Percentiles rank a stretch among this genome's conserved stretches.
Evolutionary conservation across 192 early-diverging fungal species (phyloP).

Genomic region (Coemansia sp.): DNA sequence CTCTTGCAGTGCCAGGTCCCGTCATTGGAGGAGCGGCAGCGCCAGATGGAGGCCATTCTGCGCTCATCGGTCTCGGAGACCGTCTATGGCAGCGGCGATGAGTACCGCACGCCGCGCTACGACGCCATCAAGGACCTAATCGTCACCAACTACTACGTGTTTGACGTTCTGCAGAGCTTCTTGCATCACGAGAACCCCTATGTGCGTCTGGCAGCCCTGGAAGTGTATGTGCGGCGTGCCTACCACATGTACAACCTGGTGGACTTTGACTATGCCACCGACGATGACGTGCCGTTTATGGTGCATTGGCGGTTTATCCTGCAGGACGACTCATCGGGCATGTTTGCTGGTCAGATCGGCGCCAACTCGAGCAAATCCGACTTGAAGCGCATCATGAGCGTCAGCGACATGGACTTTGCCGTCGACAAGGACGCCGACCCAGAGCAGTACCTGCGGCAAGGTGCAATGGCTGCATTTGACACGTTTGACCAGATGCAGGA

Average conservation of each 20-base stretch:
- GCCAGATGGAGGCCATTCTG: constrained; percentile 83
- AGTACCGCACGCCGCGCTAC: constrained; percentile 69
- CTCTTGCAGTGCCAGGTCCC: constrained; percentile 92
- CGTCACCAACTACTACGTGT: constrained; percentile 90
- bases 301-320: constrained; percentile 78
- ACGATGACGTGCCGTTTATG: constrained; percentile 59
- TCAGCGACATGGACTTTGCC: constrained; percentile 79
- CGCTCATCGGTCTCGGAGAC: constrained; percentile 70
- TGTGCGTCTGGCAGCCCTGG: constrained; percentile 81
- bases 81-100: constrained; percentile 72
- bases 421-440: constrained; percentile 64
- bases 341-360: constrained; percentile 32
- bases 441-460: constrained; percentile 75
- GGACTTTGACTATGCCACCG: constrained; percentile 72
- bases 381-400: constrained; percentile 68
- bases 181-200: constrained; percentile 82
- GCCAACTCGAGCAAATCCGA: constrained; percentile 38
- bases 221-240: constrained; percentile 95
- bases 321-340: constrained; percentile 58
- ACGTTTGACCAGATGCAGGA: constrained; percentile 69
- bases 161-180: constrained; percentile 91
- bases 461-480: constrained; percentile 77
- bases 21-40: constrained; percentile 81
- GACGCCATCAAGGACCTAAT: constrained; percentile 81
- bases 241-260: constrained; percentile 96